Conservation (phyloP, 164 flowering plant genomes). For the Kalanchoe fedtschenkoi region DNA sequence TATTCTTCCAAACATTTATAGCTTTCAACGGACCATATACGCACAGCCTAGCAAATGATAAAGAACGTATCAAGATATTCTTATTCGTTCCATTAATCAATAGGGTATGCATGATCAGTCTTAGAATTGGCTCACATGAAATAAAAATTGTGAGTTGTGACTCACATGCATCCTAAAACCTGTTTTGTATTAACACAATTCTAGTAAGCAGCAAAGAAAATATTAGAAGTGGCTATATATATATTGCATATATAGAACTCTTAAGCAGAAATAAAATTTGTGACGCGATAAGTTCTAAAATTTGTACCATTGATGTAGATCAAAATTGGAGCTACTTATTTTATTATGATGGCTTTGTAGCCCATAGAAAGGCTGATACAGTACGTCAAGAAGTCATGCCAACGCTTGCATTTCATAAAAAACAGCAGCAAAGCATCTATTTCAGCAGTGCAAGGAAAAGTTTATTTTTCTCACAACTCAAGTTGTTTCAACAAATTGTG, state of each 20-base stretch:
- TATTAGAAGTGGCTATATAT: no score
- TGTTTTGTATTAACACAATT: no score
- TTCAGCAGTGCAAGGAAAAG: background rate
- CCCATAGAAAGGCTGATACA: background rate
- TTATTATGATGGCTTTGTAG: background rate
- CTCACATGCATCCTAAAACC: no score
- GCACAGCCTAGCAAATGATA: conserved; percentile 47
- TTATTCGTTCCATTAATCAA: background rate
- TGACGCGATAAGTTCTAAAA: background rate
- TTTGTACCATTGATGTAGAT: background rate
- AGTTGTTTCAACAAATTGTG: background rate
- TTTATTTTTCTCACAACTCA: background rate
- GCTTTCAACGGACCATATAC: conserved; percentile 71
- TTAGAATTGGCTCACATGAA: no score
- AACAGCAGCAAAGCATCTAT: background rate
- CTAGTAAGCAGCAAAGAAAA: no score
- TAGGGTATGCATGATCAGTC: background rate
- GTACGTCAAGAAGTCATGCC: background rate
- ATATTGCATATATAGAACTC: no score
- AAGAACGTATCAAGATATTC: background rate
- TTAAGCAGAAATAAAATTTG: no score
- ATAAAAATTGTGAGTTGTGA: no score
- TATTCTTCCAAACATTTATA: conserved; percentile 73
- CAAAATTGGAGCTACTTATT: background rate
- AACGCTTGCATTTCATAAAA: background rate